Evolutionary conservation across 2,329 filamentous ascomycete species (phyloP), one percentile per base, ranked within the genome.

Genomic region (Sphaerulina musiva): DNA sequence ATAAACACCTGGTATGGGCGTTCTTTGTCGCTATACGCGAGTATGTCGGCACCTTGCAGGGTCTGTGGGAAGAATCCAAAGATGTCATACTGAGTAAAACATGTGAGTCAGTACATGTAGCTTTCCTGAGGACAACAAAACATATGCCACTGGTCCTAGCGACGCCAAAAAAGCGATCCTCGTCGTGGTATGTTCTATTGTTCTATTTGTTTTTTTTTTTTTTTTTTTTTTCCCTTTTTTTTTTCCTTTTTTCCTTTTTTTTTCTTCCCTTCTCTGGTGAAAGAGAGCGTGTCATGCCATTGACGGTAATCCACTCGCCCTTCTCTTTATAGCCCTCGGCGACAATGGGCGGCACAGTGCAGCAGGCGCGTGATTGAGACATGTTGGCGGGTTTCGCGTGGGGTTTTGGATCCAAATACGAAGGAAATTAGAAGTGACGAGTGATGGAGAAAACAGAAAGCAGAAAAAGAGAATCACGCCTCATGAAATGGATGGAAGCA

Each of bases 1-100:
- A 96, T 91, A 73, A 91, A 90, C 62, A 95, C 87, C 63, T 83
- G 84, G 76, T 95, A 93, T 66, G 87, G 82, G 56, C 76, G 69
- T 75, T 80, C 72, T 82, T 87, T 86, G 78, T 84, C 76, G 34
- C 76, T 73, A 61, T 73, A 71, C 29, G 81, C 78, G 41, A 84
- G 77, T 63, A 84, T 83, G 61, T 84, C 81, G 59, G 81, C 80
- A 44, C 81, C 81, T 64, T 84, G 81, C 14, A 83, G 62, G 8
- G 80, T 84, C 65, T 84, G 81, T 8, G 76, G 74, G 70, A 80
- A 83, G 75, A 80, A 84, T 49, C 81, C 81, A 65, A 84, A 84
- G 68, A 83, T 82, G 64, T 83, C 80, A 73, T 73, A 84, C 48
- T 51, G 31, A 29, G 44, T 10, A 34, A 2, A 42, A 20, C 36